Evolutionary conservation across 164 flowering plant genomes (phyloP).

Genomic region (Nymphaea thermarum): DNA sequence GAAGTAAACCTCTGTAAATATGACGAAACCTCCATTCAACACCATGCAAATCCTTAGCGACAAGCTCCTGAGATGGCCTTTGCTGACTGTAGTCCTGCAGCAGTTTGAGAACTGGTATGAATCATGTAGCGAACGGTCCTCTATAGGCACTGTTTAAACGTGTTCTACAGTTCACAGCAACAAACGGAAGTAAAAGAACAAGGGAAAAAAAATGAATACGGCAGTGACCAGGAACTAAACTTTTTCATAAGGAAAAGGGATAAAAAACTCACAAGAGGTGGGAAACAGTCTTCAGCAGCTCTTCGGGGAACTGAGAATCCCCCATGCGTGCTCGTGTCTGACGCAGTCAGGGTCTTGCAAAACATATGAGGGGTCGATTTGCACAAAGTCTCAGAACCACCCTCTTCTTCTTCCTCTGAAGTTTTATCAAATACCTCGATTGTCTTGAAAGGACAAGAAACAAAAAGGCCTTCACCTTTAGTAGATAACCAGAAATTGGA

Average conservation of each 20-base stretch:
- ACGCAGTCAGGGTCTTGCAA: slow-evolving; percentile 94
- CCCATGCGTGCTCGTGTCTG: slow-evolving; percentile 97
- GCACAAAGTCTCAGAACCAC: slow-evolving; percentile 27
- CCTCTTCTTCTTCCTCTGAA: slow-evolving; percentile 37
- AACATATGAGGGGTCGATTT: slow-evolving; percentile 93
- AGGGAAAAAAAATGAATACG: background rate
- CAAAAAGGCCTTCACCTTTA: background rate
- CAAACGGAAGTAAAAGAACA: background rate
- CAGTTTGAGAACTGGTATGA: background rate
- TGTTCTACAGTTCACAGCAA: background rate
- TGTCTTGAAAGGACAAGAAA: background rate
- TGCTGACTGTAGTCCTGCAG: slow-evolving; percentile 75
- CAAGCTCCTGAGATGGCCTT: slow-evolving; percentile 92
- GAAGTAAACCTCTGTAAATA: slow-evolving; percentile 66
- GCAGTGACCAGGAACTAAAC: background rate
- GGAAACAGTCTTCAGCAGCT: slow-evolving; percentile 98
- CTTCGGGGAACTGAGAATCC: slow-evolving; percentile 98
- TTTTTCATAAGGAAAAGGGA: background rate
- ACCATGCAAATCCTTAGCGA: slow-evolving; percentile 88
- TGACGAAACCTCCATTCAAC: slow-evolving; percentile 95
- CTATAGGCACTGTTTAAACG: background rate
- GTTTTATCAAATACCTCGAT: background rate
- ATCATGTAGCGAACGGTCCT: background rate
- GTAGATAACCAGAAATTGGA: background rate
- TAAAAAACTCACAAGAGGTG: slow-evolving; percentile 49